These are phyloP conservation scores for Phytophthora ramorum DNA, from an alignment of 352 stramenopile species.

Conservation along the genomic window DNA sequence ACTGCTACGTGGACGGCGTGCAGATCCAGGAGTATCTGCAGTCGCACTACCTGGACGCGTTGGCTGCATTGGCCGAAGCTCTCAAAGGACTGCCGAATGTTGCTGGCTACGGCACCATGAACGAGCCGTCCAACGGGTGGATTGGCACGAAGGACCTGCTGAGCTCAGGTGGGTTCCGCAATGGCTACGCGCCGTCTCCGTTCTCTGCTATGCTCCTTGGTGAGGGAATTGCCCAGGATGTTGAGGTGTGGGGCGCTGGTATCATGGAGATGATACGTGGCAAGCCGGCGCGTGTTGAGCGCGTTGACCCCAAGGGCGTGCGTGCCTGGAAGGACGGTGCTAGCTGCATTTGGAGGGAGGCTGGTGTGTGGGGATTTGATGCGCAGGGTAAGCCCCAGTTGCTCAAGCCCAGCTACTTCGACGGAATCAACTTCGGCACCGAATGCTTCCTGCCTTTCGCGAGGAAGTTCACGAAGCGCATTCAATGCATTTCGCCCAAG, in stretches of 20 bases:
- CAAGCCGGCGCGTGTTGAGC: constrained; percentile 40
- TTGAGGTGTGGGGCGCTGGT: constrained; percentile 72
- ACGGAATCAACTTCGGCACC: constrained; percentile 61
- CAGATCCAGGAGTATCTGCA: constrained; percentile 90
- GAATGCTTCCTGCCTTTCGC: constrained; percentile 84
- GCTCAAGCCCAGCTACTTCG: constrained; percentile 71
- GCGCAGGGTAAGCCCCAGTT: constrained; percentile 42
- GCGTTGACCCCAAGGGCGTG: constrained; percentile 53
- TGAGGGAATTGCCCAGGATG: constrained; percentile 57
- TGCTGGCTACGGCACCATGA: constrained; percentile 90
- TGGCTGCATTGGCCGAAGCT: constrained; percentile 64
- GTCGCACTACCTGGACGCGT: constrained; percentile 79
- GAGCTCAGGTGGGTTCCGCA: constrained; percentile 54
- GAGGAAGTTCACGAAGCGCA: constrained; percentile 51
- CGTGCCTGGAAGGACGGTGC: constrained; percentile 68
- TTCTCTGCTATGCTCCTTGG: constrained; percentile 81
- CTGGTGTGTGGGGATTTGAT: constrained; percentile 71
- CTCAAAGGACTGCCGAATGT: constrained; percentile 79
- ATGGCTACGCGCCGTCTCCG: constrained; percentile 66
- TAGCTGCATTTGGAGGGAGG: constrained; percentile 74
- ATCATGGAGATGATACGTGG: constrained; percentile 68
- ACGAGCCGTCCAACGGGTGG: constrained; percentile 83
- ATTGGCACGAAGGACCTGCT: constrained; percentile 62
- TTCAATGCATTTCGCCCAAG: constrained; percentile 60
- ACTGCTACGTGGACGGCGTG: constrained; percentile 68